A percentile compares a stretch with the other conserved stretches of the same genome.
Conservation (phyloP, 192 early-diverging fungal species). For the Irineochytrium annulatum region DNA sequence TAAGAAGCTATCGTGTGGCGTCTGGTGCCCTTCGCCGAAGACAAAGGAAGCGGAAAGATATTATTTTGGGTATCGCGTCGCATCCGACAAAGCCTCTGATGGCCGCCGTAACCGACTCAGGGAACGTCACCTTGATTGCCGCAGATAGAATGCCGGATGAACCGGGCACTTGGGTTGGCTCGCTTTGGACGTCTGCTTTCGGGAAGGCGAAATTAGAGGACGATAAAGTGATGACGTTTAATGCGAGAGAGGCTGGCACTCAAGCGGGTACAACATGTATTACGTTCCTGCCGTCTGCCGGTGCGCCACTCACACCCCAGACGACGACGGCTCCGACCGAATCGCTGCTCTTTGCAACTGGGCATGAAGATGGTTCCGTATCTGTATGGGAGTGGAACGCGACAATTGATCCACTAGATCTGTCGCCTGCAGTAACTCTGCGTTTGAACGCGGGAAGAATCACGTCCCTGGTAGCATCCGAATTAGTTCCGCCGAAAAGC, state of each 20-base stretch:
- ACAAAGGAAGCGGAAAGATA: slow-evolving; percentile 14
- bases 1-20: slow-evolving; percentile 1
- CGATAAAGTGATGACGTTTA: slow-evolving; percentile 13
- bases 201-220: slow-evolving; percentile 6
- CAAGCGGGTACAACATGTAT: slow-evolving; percentile 15
- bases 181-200: slow-evolving; percentile 6
- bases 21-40: too few species aligned
- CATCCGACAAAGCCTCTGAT: slow-evolving; percentile 21
- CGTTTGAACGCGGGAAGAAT: slow-evolving; percentile 13
- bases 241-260: slow-evolving; percentile 11
- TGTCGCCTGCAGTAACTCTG: slow-evolving; percentile 15
- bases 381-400: slow-evolving; percentile 25
- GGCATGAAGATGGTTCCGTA: slow-evolving; percentile 23
- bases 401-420: not conserved
- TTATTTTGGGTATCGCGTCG: slow-evolving; percentile 18
- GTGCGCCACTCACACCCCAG: not conserved
- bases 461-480: slow-evolving; percentile 16
- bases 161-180: slow-evolving; percentile 2
- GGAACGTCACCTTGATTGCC: slow-evolving; percentile 23
- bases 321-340: slow-evolving; percentile 11
- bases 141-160: slow-evolving; percentile 15
- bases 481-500: slow-evolving; percentile 6
- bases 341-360: slow-evolving; percentile 23
- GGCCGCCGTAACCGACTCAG: slow-evolving; percentile 22
- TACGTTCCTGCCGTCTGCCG: slow-evolving; percentile 17